Evolutionary conservation across 441 rosid genomes (phyloP).

Genomic region (Gossypium gossypioides): DNA sequence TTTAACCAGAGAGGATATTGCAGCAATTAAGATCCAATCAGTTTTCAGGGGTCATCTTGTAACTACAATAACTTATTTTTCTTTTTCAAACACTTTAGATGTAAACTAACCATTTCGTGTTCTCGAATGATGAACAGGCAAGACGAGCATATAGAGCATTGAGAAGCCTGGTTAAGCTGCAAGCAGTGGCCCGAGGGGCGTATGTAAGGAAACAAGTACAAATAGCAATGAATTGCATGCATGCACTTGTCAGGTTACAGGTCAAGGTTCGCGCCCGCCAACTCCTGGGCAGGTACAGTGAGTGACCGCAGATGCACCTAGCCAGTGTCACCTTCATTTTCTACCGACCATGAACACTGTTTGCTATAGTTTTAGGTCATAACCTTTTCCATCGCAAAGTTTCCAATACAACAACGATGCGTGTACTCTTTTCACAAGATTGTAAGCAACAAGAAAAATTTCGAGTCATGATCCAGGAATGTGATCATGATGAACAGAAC

Average conservation of each 20-base stretch:
- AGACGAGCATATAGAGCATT: slow-evolving; percentile 59
- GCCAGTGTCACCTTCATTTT: background rate
- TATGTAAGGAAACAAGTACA: slow-evolving; percentile 49
- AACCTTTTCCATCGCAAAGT: background rate
- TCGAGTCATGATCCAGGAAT: background rate
- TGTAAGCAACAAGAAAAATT: background rate
- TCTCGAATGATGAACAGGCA: slow-evolving; percentile 28
- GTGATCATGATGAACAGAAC: background rate
- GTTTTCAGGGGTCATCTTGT: slow-evolving; percentile 76
- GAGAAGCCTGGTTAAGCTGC: slow-evolving; percentile 67
- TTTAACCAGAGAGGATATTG: slow-evolving; percentile 27
- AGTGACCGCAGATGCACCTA: background rate
- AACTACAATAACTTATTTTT: background rate
- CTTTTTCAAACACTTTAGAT: background rate
- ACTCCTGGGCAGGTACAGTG: slow-evolving; percentile 30
- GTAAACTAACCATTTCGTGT: background rate
- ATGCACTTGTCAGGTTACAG: slow-evolving; percentile 64
- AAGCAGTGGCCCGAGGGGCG: slow-evolving; percentile 59
- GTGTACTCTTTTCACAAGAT: background rate
- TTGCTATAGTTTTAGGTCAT: too few relatives aligned
- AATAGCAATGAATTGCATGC: slow-evolving; percentile 64
- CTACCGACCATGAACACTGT: background rate
- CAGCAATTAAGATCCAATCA: slow-evolving; percentile 70
- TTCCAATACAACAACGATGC: background rate
- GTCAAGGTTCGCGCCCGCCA: slow-evolving; percentile 65